phyloP scores from a whole-genome alignment of 441 rosid species.

The Populus hybrid region DNA sequence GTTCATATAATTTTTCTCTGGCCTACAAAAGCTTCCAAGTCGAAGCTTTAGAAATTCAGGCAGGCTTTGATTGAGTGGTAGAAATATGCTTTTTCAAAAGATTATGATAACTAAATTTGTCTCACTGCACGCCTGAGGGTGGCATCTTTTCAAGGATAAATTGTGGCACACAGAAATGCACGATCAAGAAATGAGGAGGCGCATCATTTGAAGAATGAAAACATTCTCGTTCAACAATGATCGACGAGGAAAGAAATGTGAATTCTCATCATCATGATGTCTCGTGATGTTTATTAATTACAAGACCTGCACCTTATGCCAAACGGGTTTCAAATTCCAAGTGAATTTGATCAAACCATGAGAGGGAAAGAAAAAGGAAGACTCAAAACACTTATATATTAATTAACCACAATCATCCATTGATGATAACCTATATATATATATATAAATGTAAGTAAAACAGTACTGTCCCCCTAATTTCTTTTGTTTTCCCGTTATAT shows the following conservation, averaged over 20 bases:
- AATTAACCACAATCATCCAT: no score
- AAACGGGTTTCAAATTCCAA: no score
- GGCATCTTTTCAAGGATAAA: background rate
- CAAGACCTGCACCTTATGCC: background rate
- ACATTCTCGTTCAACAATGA: background rate
- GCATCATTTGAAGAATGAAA: background rate
- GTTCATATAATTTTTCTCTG: background rate
- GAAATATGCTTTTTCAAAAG: background rate
- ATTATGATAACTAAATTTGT: background rate
- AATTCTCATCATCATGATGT: no score
- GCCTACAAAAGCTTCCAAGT: background rate
- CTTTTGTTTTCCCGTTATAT: no score
- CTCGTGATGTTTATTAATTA: no score
- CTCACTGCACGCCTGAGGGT: background rate
- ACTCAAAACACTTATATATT: no score
- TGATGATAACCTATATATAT: no score
- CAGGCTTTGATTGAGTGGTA: background rate
- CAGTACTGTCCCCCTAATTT: no score
- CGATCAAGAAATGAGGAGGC: background rate
- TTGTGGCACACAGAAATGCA: background rate
- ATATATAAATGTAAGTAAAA: no score
- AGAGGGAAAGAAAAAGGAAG: no score
- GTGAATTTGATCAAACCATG: background rate
- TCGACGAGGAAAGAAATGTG: background rate
- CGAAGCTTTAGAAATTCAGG: background rate